Evolutionary conservation across 257 asterid species (phyloP), one percentile per base, ranked within the genome.

Genomic region (Capsicum chinense): DNA sequence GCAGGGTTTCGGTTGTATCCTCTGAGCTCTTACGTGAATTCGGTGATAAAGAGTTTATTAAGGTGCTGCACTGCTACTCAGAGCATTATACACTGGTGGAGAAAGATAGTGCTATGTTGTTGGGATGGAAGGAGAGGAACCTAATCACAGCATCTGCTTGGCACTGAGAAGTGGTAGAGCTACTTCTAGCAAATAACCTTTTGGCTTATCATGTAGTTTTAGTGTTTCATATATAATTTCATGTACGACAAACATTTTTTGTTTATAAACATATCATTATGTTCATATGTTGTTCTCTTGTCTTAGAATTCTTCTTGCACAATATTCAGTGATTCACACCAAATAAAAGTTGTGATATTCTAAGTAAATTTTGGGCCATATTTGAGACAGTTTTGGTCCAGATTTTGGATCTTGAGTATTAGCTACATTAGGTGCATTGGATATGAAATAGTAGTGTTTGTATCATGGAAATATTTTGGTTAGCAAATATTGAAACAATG

Each of bases 61-160:
- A 88, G 86, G 85, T 88, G 91, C 83, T 26, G 33, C 33, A 26
- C 33, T 26, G 33, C 33, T 95, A 95, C 83, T 93, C 98, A 1
- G 97, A 92, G 82, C 92, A 92, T 84, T 95, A 95, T 86, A 93
- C 94, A 12, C 88, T 95, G 19, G 81, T 91, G 83, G 98, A 95
- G 92, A 90, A 78, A 83, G 99, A 94, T 83, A 97, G 98, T 4
- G 93, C 91, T 21, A 89, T 94, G 97, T 78, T 95, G 62, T 70
- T 95, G 83, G 99, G 99, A 37, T 95, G 99, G 99, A 95, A 93
- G 87, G 90, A 91, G 42, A 90, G 99, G 89, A 91, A 93, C 85
- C 87, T 95, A 80, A 85, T 95, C 48, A 94, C 99, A 0, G 97
- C 98, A 54, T 95, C 97, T 42, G 99, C 99, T 84, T 95, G 99